Conservation (phyloP, 495 filamentous ascomycete species). For the Cetradonia linearis region DNA sequence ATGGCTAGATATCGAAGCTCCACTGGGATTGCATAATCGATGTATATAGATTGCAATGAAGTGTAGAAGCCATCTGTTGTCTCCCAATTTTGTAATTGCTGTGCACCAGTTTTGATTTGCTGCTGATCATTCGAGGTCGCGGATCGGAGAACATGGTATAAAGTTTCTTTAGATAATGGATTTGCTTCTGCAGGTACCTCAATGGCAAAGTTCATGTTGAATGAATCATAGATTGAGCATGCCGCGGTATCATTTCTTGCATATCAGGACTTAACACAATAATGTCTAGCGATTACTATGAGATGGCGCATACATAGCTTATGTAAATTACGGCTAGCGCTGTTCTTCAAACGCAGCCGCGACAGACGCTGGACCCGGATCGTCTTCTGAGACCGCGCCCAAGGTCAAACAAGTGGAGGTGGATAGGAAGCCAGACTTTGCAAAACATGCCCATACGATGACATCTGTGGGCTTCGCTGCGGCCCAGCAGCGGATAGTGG, state of each 20-base stretch:
- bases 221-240: background rate
- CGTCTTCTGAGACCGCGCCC: too few relatives aligned
- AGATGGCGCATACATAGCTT: background rate
- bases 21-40: slow-evolving; percentile 61
- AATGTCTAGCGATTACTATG: background rate
- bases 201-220: slow-evolving; percentile 36
- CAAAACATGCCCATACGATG: slow-evolving; percentile 45
- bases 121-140: slow-evolving; percentile 65
- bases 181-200: slow-evolving; percentile 52
- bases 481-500: slow-evolving; percentile 72
- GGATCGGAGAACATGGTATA: slow-evolving; percentile 59
- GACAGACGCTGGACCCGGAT: background rate
- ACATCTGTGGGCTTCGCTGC: slow-evolving; percentile 69
- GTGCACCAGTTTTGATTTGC: slow-evolving; percentile 65
- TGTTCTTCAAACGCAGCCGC: background rate
- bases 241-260: background rate
- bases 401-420: background rate
- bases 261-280: too few relatives aligned
- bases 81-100: slow-evolving; percentile 84
- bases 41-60: slow-evolving; percentile 66
- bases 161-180: slow-evolving; percentile 51
- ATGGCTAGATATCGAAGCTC: slow-evolving; percentile 80
- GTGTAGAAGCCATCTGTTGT: slow-evolving; percentile 61
- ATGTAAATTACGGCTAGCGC: background rate
- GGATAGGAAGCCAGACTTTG: background rate